Evolutionary conservation across 768 basidiomycete species (phyloP).

Genomic region (Termitomyces sp.): DNA sequence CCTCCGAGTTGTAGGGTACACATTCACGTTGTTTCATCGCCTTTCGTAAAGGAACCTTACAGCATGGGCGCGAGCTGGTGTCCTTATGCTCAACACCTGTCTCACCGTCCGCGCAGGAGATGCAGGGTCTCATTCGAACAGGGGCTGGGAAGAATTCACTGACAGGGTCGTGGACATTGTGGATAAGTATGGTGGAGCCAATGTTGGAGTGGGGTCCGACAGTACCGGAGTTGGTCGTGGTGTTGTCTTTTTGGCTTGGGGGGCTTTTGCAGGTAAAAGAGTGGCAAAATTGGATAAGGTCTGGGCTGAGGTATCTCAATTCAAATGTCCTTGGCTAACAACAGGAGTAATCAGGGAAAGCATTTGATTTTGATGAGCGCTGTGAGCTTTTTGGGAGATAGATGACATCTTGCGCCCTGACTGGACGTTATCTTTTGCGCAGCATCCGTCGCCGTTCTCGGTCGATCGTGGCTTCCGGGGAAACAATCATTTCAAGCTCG

Average conservation of each 20-base stretch:
- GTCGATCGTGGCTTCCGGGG: conserved; percentile 80
- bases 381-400: conserved; percentile 36
- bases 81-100: conserved; percentile 88
- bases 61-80: conserved; percentile 79
- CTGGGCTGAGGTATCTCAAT: conserved; percentile 5
- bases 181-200: conserved; percentile 70
- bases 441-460: conserved; percentile 84
- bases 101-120: conserved; percentile 75
- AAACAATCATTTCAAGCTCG: conserved; percentile 82
- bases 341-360: conserved; percentile 44
- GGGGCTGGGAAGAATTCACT: conserved; percentile 92
- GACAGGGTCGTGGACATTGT: conserved; percentile 73
- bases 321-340: neutral
- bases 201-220: conserved; percentile 28
- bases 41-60: conserved; percentile 58
- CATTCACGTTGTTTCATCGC: neutral
- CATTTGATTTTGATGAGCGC: conserved; percentile 76
- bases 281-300: conserved; percentile 75
- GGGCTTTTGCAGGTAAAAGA: conserved; percentile 78
- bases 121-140: conserved; percentile 77
- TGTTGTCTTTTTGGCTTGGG: conserved; percentile 83
- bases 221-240: conserved; percentile 59
- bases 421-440: conserved; percentile 17
- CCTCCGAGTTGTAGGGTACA: neutral
- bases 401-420: conserved; percentile 6